A percentile compares a stretch with the other conserved stretches of the same genome.
phyloP scores from a whole-genome alignment of 2,329 filamentous ascomycete genomes.

The Fusarium torulosum region DNA sequence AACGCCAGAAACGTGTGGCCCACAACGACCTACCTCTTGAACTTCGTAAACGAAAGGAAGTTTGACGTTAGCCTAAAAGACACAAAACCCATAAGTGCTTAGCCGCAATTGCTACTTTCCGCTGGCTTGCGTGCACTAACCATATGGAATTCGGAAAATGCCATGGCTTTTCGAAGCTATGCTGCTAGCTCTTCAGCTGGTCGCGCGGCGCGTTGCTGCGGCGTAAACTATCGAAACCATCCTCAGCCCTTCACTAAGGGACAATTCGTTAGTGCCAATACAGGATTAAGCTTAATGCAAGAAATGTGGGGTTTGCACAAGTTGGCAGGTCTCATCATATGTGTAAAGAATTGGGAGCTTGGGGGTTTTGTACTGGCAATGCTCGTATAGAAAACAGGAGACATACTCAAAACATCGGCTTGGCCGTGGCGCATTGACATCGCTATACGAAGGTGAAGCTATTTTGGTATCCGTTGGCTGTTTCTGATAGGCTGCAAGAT shows the following conservation, averaged over 20 bases:
- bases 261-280: not conserved
- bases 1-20: too few relatives aligned
- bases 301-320: not conserved
- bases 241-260: not conserved
- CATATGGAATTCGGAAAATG: constrained; percentile 3
- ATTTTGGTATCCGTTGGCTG: constrained; percentile 21
- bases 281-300: constrained; percentile 12
- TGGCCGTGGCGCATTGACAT: constrained; percentile 5
- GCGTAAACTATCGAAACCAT: constrained; percentile 22
- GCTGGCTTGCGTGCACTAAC: too few relatives aligned
- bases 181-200: constrained; percentile 16
- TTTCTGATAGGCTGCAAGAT: not conserved
- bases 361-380: not conserved
- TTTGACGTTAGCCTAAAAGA: too few relatives aligned
- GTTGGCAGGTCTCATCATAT: too few relatives aligned
- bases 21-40: too few relatives aligned
- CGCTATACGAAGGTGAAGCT: constrained; percentile 13
- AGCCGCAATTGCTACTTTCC: too few relatives aligned
- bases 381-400: constrained; percentile 7
- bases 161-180: not conserved
- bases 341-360: not conserved
- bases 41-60: too few relatives aligned
- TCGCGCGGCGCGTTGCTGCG: not conserved
- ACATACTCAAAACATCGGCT: not conserved
- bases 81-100: too few relatives aligned